Percentiles rank a stretch among this genome's conserved stretches.
Evolutionary conservation across 768 basidiomycete species (phyloP).

Genomic region (Amanita jacksonii): DNA sequence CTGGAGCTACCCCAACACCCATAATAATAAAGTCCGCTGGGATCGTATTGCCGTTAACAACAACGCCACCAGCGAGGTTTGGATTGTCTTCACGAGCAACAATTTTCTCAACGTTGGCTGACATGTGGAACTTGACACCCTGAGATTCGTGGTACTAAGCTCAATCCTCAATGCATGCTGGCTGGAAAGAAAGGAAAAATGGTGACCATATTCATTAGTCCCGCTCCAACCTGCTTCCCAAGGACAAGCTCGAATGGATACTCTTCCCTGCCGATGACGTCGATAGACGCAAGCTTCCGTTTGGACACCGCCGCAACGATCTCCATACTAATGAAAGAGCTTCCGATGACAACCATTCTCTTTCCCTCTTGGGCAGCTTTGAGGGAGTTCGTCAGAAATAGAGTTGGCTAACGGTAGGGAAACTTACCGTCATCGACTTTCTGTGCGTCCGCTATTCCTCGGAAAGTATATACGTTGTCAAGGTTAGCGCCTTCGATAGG

Average conservation of each 20-base stretch:
- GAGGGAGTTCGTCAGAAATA: constrained; percentile 5
- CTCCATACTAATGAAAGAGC: constrained; percentile 91
- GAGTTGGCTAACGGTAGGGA: background rate
- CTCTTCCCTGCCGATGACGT: constrained; percentile 77
- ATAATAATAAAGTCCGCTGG: constrained; percentile 73
- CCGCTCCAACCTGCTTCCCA: constrained; percentile 71
- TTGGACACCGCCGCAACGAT: constrained; percentile 67
- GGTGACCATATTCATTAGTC: constrained; percentile 62
- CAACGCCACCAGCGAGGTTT: constrained; percentile 51
- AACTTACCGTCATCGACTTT: constrained; percentile 54
- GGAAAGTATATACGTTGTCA: constrained; percentile 69
- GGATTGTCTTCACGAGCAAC: constrained; percentile 43
- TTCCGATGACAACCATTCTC: constrained; percentile 73
- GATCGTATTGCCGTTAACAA: constrained; percentile 53
- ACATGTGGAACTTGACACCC: constrained; percentile 81
- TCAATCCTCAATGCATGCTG: background rate
- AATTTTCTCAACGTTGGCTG: constrained; percentile 58
- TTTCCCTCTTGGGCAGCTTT: constrained; percentile 54
- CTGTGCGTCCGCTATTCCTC: constrained; percentile 62
- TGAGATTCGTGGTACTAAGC: constrained; percentile 67
- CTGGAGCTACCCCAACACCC: constrained; percentile 81
- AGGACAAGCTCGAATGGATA: constrained; percentile 76
- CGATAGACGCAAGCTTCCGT: constrained; percentile 70
- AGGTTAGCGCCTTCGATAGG: constrained; percentile 70
- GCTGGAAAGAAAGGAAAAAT: background rate